Conservation (phyloP, 768 basidiomycete species). For the Lactarius akahatsu region DNA sequence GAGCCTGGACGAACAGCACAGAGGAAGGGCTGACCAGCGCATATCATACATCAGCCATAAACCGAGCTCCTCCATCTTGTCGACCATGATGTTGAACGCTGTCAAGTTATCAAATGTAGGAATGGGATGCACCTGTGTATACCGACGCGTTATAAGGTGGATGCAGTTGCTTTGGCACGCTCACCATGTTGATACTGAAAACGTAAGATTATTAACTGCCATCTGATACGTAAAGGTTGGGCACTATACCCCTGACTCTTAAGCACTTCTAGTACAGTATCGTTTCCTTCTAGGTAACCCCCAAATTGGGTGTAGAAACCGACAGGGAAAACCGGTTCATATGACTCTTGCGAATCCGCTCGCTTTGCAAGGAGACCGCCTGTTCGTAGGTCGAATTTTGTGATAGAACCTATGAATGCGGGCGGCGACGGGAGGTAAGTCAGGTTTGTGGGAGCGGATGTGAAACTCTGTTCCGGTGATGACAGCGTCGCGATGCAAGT, state of each 20-base stretch:
- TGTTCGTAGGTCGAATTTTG: slow-evolving; percentile 49
- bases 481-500: slow-evolving; percentile 37
- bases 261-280: slow-evolving; percentile 53
- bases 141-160: neutral
- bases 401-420: slow-evolving; percentile 40
- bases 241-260: slow-evolving; percentile 52
- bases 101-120: slow-evolving; percentile 64
- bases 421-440: slow-evolving; percentile 43
- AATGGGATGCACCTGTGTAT: slow-evolving; percentile 60
- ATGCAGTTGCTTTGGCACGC: slow-evolving; percentile 18
- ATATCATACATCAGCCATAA: slow-evolving; percentile 84
- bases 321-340: slow-evolving; percentile 56
- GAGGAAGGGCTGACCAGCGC: slow-evolving; percentile 46
- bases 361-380: slow-evolving; percentile 45
- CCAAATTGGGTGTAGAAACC: slow-evolving; percentile 72
- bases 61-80: slow-evolving; percentile 68
- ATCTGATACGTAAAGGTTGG: slow-evolving; percentile 5
- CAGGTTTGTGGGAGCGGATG: slow-evolving; percentile 34
- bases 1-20: neutral
- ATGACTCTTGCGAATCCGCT: slow-evolving; percentile 29
- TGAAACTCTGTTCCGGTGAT: slow-evolving; percentile 36
- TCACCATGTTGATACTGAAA: slow-evolving; percentile 41
- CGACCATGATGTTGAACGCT: slow-evolving; percentile 55
- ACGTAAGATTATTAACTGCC: slow-evolving; percentile 25
- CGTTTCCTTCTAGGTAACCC: slow-evolving; percentile 51